These are phyloP conservation scores for Cymbopogon citratus DNA, from an alignment of 176 grass and related monocot species.

Conservation along the genomic window DNA sequence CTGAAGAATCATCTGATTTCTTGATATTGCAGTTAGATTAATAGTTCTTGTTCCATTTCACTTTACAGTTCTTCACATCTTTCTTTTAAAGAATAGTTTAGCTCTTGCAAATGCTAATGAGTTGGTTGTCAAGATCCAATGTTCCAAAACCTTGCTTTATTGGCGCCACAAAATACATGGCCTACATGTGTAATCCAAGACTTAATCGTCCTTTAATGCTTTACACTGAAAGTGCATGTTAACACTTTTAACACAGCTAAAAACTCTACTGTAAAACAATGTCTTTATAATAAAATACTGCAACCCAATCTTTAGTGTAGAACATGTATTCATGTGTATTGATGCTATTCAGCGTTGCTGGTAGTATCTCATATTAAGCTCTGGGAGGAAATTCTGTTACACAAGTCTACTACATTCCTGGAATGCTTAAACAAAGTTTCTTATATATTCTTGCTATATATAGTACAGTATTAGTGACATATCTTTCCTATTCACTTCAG, in stretches of 20 bases:
- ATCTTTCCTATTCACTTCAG: conserved; percentile 33
- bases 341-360: background rate
- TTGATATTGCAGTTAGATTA: background rate
- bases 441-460: background rate
- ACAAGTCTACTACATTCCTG: background rate
- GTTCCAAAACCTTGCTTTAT: background rate
- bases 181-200: background rate
- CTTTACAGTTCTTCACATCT: background rate
- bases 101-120: background rate
- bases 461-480: background rate
- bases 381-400: background rate
- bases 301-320: background rate
- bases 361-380: background rate
- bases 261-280: background rate
- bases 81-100: background rate
- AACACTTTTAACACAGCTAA: background rate
- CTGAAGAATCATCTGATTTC: background rate
- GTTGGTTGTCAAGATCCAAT: background rate
- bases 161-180: background rate
- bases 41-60: background rate
- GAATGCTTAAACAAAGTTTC: background rate
- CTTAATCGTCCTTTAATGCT: background rate
- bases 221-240: background rate
- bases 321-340: background rate
- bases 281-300: background rate